phyloP scores from a whole-genome alignment of 2,329 filamentous ascomycete genomes.

The Rosellinia necatrix region DNA sequence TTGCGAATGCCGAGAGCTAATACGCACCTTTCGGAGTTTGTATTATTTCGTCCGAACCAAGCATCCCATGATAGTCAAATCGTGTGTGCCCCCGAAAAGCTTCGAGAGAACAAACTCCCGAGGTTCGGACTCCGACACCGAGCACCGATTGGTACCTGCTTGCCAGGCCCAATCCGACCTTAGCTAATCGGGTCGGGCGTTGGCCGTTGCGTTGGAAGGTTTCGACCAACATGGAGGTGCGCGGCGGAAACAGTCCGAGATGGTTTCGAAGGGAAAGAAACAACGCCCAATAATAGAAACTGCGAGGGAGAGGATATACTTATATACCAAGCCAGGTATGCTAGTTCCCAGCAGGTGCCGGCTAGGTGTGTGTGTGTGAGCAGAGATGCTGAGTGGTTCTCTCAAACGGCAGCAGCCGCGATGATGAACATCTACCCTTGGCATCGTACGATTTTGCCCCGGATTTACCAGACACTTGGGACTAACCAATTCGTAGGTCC shows the following conservation, averaged over 20 bases:
- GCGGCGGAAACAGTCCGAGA: neutral
- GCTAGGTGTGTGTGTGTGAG: slow-evolving; percentile 6
- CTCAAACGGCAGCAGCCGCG: slow-evolving; percentile 22
- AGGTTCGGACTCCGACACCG: slow-evolving; percentile 23
- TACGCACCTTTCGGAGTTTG: slow-evolving; percentile 17
- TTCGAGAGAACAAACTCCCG: too few relatives aligned
- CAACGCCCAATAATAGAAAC: neutral
- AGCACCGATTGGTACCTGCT: slow-evolving; percentile 15
- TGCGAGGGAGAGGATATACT: neutral
- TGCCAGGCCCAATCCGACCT: neutral
- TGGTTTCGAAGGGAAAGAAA: neutral
- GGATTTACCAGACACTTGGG: slow-evolving; percentile 22
- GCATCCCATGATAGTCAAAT: too few relatives aligned
- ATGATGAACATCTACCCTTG: slow-evolving; percentile 29
- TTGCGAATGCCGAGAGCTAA: neutral
- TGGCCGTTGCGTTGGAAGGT: neutral
- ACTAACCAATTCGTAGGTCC: slow-evolving; percentile 6
- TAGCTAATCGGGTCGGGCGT: slow-evolving; percentile 6
- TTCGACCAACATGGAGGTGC: neutral
- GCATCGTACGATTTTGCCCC: slow-evolving; percentile 33
- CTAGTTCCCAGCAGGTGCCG: too few relatives aligned
- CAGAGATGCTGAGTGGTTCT: slow-evolving; percentile 12
- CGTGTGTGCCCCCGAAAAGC: too few relatives aligned
- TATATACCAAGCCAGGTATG: neutral
- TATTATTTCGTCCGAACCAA: slow-evolving; percentile 8